Percentiles rank a stretch among this genome's conserved stretches.
These are phyloP conservation scores for Fusarium odoratissimum DNA, from an alignment of 2,329 filamentous ascomycete genomes.

Conservation along the genomic window DNA sequence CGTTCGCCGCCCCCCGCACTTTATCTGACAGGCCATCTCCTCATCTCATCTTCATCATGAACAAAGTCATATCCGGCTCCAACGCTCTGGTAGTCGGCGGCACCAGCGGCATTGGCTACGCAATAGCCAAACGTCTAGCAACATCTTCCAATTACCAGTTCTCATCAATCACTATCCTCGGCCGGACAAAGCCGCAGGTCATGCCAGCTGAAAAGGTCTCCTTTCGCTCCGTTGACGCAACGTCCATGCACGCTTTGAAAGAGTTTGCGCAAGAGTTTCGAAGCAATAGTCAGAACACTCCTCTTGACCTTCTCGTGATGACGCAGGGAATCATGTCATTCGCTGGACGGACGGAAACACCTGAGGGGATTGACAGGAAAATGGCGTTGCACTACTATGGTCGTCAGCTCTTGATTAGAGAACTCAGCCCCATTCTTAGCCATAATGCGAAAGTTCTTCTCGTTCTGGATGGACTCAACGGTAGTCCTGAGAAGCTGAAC, in stretches of 20 bases:
- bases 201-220: constrained; percentile 49
- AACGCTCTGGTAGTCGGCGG: constrained; percentile 51
- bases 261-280: constrained; percentile 45
- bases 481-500: constrained; percentile 49
- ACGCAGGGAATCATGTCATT: constrained; percentile 53
- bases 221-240: constrained; percentile 48
- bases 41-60: not conserved
- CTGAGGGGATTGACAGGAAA: constrained; percentile 58
- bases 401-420: constrained; percentile 56
- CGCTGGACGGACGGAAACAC: constrained; percentile 52
- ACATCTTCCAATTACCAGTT: constrained; percentile 31
- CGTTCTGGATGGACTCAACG: constrained; percentile 49
- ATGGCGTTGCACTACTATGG: constrained; percentile 60
- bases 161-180: constrained; percentile 48
- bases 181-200: constrained; percentile 45
- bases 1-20: not conserved
- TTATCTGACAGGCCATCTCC: not conserved
- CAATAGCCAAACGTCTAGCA: constrained; percentile 50
- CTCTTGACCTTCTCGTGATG: constrained; percentile 54
- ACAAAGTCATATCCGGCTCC: not conserved
- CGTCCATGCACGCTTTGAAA: constrained; percentile 49
- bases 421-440: constrained; percentile 52
- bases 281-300: not conserved
- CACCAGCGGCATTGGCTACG: constrained; percentile 51
- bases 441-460: constrained; percentile 52